Evolutionary conservation across 306 rosid species (phyloP).

Genomic region (Abrus precatorius): DNA sequence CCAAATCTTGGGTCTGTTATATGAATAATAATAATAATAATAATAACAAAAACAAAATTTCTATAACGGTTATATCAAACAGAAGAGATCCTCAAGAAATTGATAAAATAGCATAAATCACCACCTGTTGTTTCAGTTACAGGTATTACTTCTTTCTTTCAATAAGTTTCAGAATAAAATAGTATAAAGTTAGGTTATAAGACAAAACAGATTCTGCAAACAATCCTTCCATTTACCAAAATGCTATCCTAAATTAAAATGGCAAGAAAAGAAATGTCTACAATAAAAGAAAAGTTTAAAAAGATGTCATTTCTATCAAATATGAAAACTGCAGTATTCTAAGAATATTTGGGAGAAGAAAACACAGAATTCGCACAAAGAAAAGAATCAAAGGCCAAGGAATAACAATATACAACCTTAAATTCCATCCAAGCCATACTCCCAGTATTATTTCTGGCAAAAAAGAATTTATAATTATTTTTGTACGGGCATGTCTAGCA

Average conservation of each 20-base stretch:
- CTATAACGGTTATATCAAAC: background rate
- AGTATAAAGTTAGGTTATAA: background rate
- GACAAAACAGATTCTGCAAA: constrained; percentile 34
- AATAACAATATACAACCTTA: background rate
- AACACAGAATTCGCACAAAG: background rate
- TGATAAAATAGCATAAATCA: background rate
- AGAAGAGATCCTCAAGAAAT: background rate
- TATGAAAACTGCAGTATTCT: background rate
- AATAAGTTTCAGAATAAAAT: constrained; percentile 17
- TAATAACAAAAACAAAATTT: background rate
- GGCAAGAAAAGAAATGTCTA: background rate
- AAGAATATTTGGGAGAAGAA: background rate
- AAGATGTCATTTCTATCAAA: background rate
- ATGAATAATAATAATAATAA: constrained; percentile 7
- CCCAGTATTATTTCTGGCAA: background rate
- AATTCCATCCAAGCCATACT: constrained; percentile 1
- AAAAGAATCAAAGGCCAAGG: background rate
- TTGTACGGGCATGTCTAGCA: constrained; percentile 25
- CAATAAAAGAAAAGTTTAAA: background rate
- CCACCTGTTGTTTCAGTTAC: background rate
- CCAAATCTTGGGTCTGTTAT: constrained; percentile 80
- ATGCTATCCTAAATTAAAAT: constrained; percentile 32
- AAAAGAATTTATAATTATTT: background rate
- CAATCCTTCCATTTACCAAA: constrained; percentile 29
- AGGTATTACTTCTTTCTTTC: background rate